Percentiles rank a stretch among this genome's conserved stretches.
Conservation (phyloP, 805 yeast genomes). For the Wickerhamiella musiphila region DNA sequence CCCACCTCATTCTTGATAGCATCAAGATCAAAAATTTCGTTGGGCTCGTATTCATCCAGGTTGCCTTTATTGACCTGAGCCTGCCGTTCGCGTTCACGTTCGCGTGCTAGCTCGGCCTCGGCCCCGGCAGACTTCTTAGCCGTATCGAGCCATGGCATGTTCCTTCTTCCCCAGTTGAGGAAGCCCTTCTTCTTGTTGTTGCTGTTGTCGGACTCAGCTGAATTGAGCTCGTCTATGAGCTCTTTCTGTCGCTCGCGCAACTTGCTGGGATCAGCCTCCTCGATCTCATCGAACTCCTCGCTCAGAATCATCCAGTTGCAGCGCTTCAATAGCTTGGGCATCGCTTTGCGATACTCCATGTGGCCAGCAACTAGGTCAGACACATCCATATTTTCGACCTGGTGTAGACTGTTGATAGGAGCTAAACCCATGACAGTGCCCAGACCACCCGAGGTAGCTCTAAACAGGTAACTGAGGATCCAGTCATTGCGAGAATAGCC, state of each 20-base stretch:
- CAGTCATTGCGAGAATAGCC: slow-evolving; percentile 89
- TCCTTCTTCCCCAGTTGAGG: slow-evolving; percentile 24
- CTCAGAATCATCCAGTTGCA: slow-evolving; percentile 67
- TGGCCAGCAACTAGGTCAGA: slow-evolving; percentile 83
- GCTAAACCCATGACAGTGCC: slow-evolving; percentile 84
- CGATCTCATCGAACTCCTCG: slow-evolving; percentile 90
- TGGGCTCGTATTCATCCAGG: slow-evolving; percentile 17
- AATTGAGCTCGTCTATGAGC: slow-evolving; percentile 51
- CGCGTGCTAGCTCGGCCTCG: background rate
- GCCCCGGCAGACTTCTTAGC: slow-evolving; percentile 14
- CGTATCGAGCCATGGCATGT: slow-evolving; percentile 41
- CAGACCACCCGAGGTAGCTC: slow-evolving; percentile 92
- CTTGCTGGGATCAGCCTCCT: slow-evolving; percentile 85
- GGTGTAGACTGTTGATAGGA: slow-evolving; percentile 29
- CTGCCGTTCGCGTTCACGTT: slow-evolving; percentile 29
- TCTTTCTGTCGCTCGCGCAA: slow-evolving; percentile 62
- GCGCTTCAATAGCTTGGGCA: slow-evolving; percentile 59
- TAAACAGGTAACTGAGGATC: slow-evolving; percentile 84
- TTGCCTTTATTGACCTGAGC: too few species aligned
- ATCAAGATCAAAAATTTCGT: slow-evolving; percentile 26
- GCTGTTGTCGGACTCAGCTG: slow-evolving; percentile 13
- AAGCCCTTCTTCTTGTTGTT: slow-evolving; percentile 22
- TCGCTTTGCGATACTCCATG: slow-evolving; percentile 89
- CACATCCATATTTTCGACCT: slow-evolving; percentile 70
- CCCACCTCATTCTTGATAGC: slow-evolving; percentile 23